Base-by-base conservation (phyloP, 495 filamentous ascomycete genomes). In the Bryoglossum gracile region DNA sequence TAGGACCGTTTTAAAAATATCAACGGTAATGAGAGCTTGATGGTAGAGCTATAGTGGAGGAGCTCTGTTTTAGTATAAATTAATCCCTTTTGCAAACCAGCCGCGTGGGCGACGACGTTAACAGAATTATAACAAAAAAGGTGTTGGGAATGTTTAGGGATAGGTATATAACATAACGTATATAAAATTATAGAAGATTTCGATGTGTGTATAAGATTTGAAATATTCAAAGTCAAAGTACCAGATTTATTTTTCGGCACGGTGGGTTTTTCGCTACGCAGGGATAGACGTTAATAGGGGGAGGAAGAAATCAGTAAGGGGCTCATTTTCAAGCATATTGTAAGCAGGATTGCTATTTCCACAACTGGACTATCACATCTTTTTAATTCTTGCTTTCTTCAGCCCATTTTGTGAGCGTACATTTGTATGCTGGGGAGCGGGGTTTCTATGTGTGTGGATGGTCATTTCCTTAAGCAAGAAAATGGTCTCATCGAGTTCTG, bases 161-260 rank as follows among this genome's bases (percentile, higher is more conserved):
- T 41, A 41, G 38, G 16, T 41, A 41, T 19, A 41, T 14, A 4
- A 41, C 23, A 41, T 41, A 23, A 41, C 38, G 4, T 10, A 58
- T 50, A 51, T 32, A 49, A 44, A 46, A 58, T 23, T 50, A 41
- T 58, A 51, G 41, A 18, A 50, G 47, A 50, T 35, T 16, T 58
- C 24, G 41, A 60, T 41, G 49, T 53, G 26, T 54, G 34, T 48
- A 48, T 17, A 48, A 18, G 26, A 9, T 40, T 40, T 39, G 35
- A 11, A 18, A 11, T 39, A n/a, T 22, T 62, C 54, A 49, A 62
- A 62, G 59, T 60, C 50, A 51, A 60, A 54, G 58, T 60, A 58
- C 42, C 55, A 36, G 43, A 51, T 24, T 52, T 51, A 32, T 58
- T 58, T 58, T 26, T 44, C 53, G 53, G 58, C 34, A 61, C 47